phyloP scores from a whole-genome alignment of 306 rosid species.

The Alnus rubra region DNA sequence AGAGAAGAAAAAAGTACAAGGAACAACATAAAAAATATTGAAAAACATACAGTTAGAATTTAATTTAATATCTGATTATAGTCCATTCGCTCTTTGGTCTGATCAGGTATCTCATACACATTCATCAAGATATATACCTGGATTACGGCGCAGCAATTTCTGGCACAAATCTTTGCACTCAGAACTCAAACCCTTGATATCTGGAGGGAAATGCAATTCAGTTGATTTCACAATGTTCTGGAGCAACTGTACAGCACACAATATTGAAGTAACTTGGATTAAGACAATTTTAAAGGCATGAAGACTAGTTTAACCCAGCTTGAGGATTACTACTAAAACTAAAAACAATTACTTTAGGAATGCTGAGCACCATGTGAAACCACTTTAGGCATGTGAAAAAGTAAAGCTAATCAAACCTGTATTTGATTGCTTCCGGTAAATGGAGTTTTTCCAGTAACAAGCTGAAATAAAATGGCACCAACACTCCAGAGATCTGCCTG shows the following conservation, averaged over 20 bases:
- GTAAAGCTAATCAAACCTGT: conserved; percentile 52
- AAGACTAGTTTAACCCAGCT: conserved; percentile 25
- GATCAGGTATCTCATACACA: not conserved
- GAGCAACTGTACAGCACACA: conserved; percentile 69
- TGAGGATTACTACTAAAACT: conserved; percentile 13
- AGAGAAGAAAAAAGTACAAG: no score
- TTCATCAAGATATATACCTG: conserved; percentile 53
- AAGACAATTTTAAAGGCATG: conserved; percentile 16
- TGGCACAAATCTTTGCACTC: conserved; percentile 92
- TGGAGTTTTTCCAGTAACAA: conserved; percentile 92
- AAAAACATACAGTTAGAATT: not conserved
- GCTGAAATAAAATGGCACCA: conserved; percentile 91
- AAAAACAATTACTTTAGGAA: conserved; percentile 18
- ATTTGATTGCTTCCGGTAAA: conserved; percentile 90
- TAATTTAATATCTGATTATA: not conserved
- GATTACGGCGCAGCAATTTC: conserved; percentile 91
- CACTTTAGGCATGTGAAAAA: not conserved
- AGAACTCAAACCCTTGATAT: conserved; percentile 58
- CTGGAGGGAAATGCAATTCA: conserved; percentile 74
- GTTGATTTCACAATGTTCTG: conserved; percentile 92
- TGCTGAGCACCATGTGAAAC: conserved; percentile 16
- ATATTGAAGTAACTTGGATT: conserved; percentile 4
- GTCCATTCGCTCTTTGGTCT: not conserved
- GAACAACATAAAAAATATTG: not conserved
- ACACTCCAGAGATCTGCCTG: conserved; percentile 99